Evolutionary conservation across 306 rosid species (phyloP).

Genomic region (Crataegus laevigata): DNA sequence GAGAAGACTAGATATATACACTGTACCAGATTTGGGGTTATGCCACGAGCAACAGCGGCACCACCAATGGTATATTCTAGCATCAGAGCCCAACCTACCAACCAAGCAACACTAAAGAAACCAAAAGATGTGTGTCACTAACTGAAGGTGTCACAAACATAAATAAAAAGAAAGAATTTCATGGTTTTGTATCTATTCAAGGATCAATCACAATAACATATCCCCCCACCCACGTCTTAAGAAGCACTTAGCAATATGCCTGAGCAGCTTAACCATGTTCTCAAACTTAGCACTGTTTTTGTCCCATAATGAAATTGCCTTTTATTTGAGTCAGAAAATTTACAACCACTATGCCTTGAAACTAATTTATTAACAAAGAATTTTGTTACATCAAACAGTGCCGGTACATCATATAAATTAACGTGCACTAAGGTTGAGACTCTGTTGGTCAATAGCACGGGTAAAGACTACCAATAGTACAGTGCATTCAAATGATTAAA

Average conservation of each 20-base stretch:
- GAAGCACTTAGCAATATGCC: neutral
- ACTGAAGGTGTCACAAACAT: neutral
- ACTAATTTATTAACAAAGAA: neutral
- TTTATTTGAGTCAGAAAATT: neutral
- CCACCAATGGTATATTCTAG: constrained; percentile 81
- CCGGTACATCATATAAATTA: neutral
- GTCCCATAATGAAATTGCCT: neutral
- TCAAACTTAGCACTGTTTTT: neutral
- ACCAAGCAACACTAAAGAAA: constrained; percentile 45
- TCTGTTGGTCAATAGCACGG: neutral
- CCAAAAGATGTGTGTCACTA: neutral
- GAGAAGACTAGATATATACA: neutral
- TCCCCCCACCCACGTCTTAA: neutral
- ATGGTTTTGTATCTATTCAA: neutral
- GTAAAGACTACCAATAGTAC: neutral
- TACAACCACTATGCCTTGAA: neutral
- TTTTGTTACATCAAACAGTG: neutral
- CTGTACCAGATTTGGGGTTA: constrained; percentile 74
- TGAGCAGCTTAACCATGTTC: neutral
- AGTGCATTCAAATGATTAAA: neutral
- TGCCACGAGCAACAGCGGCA: constrained; percentile 86
- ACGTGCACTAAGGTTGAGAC: neutral
- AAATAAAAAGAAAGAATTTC: neutral
- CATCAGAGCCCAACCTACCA: constrained; percentile 79
- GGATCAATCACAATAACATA: neutral